Evolutionary conservation across 441 rosid genomes (phyloP), one percentile per base, ranked within the genome.

Genomic region (Populus hybrid): DNA sequence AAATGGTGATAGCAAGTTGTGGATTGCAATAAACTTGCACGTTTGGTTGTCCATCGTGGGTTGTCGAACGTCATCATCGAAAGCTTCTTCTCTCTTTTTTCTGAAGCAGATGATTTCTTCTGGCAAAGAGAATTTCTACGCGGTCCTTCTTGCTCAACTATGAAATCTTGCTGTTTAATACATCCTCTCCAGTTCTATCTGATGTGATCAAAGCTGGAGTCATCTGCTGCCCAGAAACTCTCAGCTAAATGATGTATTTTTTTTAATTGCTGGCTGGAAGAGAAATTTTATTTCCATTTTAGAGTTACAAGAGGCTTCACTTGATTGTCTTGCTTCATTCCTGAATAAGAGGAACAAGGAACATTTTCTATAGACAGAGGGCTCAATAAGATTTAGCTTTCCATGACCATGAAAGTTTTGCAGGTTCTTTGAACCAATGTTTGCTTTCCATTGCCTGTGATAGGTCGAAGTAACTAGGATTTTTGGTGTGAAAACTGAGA

Each of bases 11-110:
- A 3, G 33, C 69, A 12, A 7, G 23, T 59, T 61, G 23, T 24
- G 21, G 64, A 20, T 7, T 53, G 4, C 21, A 38, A 28, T 9
- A 28, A 18, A 66, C 78, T 68, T 11, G 64, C 29, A 23, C 23
- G 11, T 64, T 64, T 63, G 69, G 40, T 64, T 38, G 45, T 65
- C 4, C n/a, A 29, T 74, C 26, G 70, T 38, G 72, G 72, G 63
- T n/a, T 56, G 20, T 11, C 36, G 31, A 69, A 50, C 20, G 35
- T 76, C 73, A 50, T 18, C 21, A 67, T 26, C 6, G 23, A 65
- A 20, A 3, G 35, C 36, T 18, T 9, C 28, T 14, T 20, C 31
- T 24, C 31, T 56, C 28, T 31, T 10, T 7, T 71, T 40, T 9
- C 11, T 12, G 3, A 26, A 24, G n/a, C 50, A 5, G 20, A 20